Conservation (phyloP, 1,284 basidiomycete genomes). For the Vanrija sp. region DNA sequence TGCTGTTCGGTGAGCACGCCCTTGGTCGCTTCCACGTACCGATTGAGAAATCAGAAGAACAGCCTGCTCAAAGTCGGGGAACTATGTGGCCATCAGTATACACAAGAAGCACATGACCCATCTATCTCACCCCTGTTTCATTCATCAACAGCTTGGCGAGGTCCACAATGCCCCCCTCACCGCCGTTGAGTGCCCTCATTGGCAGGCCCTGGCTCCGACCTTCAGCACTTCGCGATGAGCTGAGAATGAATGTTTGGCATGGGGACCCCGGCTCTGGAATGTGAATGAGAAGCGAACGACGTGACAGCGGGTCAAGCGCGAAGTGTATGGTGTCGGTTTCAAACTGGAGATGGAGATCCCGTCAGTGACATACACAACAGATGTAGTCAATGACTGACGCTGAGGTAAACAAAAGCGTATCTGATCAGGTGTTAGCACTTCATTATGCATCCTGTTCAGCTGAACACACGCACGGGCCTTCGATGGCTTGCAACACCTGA, state of each 20-base stretch:
- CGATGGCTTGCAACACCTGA: conserved; percentile 60
- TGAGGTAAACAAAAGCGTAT: conserved; percentile 76
- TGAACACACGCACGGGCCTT: conserved; percentile 76
- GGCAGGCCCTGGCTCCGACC: conserved; percentile 16
- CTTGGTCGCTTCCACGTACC: neutral
- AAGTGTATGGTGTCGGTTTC: conserved; percentile 59
- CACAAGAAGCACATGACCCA: no score
- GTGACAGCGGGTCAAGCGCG: conserved; percentile 82
- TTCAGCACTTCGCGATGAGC: conserved; percentile 24
- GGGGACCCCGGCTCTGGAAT: neutral
- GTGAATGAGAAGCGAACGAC: conserved; percentile 74
- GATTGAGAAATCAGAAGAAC: no score
- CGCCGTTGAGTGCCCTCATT: conserved; percentile 36
- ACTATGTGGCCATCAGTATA: no score
- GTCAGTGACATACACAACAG: neutral
- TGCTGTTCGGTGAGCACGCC: conserved; percentile 15
- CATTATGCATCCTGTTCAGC: neutral
- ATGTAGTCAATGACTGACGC: conserved; percentile 52
- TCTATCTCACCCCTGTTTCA: no score
- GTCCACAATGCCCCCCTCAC: conserved; percentile 27
- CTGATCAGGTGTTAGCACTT: conserved; percentile 47
- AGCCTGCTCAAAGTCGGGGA: no score
- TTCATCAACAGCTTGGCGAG: conserved; percentile 3
- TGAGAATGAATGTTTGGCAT: conserved; percentile 20
- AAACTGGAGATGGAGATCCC: conserved; percentile 46